A percentile compares a stretch with the other conserved stretches of the same genome.
Conservation (phyloP, 192 early-diverging fungal species). For the Backusella westeae region DNA sequence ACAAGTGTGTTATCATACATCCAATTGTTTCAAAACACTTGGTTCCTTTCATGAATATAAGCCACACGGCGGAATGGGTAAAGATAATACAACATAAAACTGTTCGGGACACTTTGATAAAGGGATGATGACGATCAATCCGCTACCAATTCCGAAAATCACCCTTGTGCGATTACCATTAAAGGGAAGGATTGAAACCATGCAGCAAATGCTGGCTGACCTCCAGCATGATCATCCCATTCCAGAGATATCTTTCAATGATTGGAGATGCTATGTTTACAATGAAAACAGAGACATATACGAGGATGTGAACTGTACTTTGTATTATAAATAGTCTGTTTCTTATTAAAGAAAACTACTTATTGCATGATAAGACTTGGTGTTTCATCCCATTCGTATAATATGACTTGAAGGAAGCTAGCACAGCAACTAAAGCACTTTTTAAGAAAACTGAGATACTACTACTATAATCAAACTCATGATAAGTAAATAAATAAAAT, state of each 20-base stretch:
- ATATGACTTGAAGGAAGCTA: slow-evolving; percentile 65
- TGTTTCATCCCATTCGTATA: background rate
- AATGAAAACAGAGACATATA: slow-evolving; percentile 54
- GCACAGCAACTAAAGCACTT: slow-evolving; percentile 64
- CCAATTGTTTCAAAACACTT: too few relatives aligned
- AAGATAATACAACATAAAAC: slow-evolving; percentile 53
- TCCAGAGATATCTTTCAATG: slow-evolving; percentile 58
- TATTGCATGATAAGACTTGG: background rate
- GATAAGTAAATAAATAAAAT: background rate
- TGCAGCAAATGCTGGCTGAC: slow-evolving; percentile 44
- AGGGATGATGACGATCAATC: slow-evolving; percentile 70
- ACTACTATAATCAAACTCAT: slow-evolving; percentile 53
- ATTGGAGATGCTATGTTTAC: slow-evolving; percentile 57
- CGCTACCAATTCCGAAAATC: slow-evolving; percentile 64
- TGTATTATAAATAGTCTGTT: slow-evolving; percentile 51
- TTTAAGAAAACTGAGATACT: slow-evolving; percentile 55
- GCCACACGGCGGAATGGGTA: slow-evolving; percentile 19
- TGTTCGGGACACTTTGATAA: slow-evolving; percentile 63
- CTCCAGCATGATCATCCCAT: slow-evolving; percentile 52
- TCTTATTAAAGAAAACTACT: slow-evolving; percentile 25
- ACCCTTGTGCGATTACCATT: slow-evolving; percentile 51
- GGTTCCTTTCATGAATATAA: slow-evolving; percentile 34
- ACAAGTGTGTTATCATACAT: too few relatives aligned
- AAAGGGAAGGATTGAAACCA: slow-evolving; percentile 43
- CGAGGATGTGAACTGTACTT: slow-evolving; percentile 49